Evolutionary conservation across 2,329 filamentous ascomycete species (phyloP).

Genomic region (Aspergillus proliferans): DNA sequence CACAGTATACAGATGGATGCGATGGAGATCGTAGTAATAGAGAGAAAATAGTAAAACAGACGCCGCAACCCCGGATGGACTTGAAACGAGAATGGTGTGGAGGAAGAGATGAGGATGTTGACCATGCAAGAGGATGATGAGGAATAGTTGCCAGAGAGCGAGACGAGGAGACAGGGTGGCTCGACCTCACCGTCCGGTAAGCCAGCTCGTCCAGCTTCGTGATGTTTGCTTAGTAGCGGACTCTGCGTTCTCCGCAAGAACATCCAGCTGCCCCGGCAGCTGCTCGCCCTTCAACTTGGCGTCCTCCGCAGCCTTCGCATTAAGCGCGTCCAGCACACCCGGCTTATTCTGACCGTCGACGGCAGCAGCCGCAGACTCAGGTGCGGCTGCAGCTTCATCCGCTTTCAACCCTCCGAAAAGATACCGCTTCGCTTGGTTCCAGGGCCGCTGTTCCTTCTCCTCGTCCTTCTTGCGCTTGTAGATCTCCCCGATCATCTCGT

Average conservation of each 20-base stretch:
- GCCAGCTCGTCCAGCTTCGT: conserved; percentile 36
- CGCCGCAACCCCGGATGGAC: conserved; percentile 25
- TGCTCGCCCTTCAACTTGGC: conserved; percentile 8
- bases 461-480: conserved; percentile 35
- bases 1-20: conserved; percentile 22
- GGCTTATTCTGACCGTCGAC: conserved; percentile 12
- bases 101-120: conserved; percentile 4
- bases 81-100: conserved; percentile 13
- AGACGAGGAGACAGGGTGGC: background rate
- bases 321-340: conserved; percentile 29
- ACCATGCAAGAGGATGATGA: conserved; percentile 6
- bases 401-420: conserved; percentile 34
- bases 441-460: conserved; percentile 32
- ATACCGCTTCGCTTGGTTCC: conserved; percentile 33
- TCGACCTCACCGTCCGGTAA: conserved; percentile 29
- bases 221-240: conserved; percentile 28
- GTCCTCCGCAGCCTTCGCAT: conserved; percentile 27
- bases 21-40: background rate
- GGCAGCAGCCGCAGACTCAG: conserved; percentile 2
- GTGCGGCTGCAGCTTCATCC: conserved; percentile 19
- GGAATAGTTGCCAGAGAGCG: background rate
- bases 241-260: conserved; percentile 31
- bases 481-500: conserved; percentile 40
- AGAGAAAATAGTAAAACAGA: conserved; percentile 10
- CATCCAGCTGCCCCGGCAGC: conserved; percentile 26